Evolutionary conservation across 345 rosid species (phyloP).

Genomic region (Mallotus nudiflorus): DNA sequence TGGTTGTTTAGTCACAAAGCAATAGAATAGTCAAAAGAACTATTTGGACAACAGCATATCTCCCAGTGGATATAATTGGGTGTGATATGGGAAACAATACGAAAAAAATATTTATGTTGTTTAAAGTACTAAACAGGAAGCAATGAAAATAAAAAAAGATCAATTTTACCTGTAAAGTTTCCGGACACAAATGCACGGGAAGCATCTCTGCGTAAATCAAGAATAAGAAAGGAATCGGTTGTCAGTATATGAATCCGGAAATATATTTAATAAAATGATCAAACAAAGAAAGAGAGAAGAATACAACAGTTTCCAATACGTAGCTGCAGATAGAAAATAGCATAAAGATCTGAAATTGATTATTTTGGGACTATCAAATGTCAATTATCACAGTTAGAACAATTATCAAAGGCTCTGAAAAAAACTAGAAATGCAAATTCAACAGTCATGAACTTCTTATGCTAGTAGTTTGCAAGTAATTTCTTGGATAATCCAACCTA

Average conservation of each 20-base stretch:
- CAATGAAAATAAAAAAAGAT: neutral
- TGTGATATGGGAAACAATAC: neutral
- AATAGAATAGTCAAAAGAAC: neutral
- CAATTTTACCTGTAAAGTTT: slow-evolving; percentile 75
- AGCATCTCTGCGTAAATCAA: slow-evolving; percentile 63
- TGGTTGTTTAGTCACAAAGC: neutral
- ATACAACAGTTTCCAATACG: neutral
- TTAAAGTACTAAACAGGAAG: neutral
- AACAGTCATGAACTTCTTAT: neutral
- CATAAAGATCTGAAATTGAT: neutral
- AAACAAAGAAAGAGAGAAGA: neutral
- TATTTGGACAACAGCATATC: neutral
- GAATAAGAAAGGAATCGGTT: slow-evolving; percentile 21
- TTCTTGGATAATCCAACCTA: too few relatives aligned
- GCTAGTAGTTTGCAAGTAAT: too few relatives aligned
- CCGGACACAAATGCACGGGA: slow-evolving; percentile 97
- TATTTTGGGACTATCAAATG: neutral
- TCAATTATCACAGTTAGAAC: neutral
- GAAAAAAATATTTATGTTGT: neutral
- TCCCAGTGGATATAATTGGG: neutral
- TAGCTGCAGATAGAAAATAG: neutral
- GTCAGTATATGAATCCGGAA: slow-evolving; percentile 21
- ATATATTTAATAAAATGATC: neutral
- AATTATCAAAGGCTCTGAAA: neutral
- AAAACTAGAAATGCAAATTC: neutral